Evolutionary conservation across 1,284 basidiomycete species (phyloP).

Genomic region (Acaromyces ingoldii): DNA sequence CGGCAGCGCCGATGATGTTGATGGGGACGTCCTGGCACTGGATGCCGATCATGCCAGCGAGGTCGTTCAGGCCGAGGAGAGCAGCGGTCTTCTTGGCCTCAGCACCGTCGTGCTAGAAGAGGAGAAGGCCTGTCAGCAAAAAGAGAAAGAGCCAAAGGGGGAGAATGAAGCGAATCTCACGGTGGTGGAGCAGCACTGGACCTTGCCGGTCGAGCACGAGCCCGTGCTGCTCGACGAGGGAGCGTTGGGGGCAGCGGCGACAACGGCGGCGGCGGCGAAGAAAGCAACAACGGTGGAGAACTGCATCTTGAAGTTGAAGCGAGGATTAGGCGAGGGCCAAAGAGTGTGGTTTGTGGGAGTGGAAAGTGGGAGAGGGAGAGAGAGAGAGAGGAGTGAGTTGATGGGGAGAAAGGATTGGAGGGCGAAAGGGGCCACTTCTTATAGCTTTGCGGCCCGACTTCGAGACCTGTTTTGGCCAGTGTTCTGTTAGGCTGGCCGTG

Average conservation of each 20-base stretch:
- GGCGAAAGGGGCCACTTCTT: conserved; percentile 17
- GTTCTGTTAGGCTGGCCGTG: no score
- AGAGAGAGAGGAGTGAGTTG: conserved; percentile 26
- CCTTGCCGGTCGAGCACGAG: conserved; percentile 23
- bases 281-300: conserved; percentile 34
- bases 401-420: conserved; percentile 27
- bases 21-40: conserved; percentile 9
- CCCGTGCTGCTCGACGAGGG: conserved; percentile 4
- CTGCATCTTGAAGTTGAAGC: conserved; percentile 42
- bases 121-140: no score
- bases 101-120: no score
- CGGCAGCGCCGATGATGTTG: conserved; percentile 8
- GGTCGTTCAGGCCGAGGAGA: conserved; percentile 22
- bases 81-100: conserved; percentile 26
- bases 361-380: conserved; percentile 19
- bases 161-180: conserved; percentile 14
- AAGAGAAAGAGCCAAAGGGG: conserved; percentile 1
- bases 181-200: conserved; percentile 29
- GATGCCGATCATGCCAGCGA: conserved; percentile 27
- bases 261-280: conserved; percentile 24
- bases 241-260: conserved; percentile 22
- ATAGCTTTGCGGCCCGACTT: conserved; percentile 32
- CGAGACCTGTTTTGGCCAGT: no score
- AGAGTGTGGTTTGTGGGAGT: conserved; percentile 1
- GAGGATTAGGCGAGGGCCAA: no score